Evolutionary conservation across 192 early-diverging fungal genomes (phyloP).

Genomic region (Mortierella antarctica): DNA sequence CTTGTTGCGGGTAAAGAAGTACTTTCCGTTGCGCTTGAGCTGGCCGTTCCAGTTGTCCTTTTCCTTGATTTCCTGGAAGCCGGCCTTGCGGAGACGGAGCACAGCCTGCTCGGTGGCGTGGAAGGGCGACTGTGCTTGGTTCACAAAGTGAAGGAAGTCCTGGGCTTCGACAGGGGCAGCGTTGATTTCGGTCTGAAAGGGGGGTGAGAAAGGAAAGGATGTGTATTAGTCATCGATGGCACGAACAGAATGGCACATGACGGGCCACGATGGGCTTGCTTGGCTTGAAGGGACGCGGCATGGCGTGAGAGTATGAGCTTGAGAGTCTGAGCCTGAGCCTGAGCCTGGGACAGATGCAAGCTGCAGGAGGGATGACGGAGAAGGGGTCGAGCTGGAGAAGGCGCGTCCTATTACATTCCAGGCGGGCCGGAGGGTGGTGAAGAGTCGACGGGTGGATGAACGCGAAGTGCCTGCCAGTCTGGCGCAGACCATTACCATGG

Average conservation of each 20-base stretch:
- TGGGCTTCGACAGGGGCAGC: conserved; percentile 51
- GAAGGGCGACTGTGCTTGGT: conserved; percentile 94
- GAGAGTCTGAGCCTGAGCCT: too few relatives aligned
- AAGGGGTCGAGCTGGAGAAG: too few relatives aligned
- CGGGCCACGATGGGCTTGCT: background rate
- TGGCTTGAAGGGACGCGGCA: background rate
- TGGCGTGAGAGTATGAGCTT: too few relatives aligned
- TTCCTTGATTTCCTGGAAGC: conserved; percentile 92
- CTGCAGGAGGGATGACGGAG: too few relatives aligned
- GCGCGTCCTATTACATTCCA: too few relatives aligned
- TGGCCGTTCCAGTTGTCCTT: conserved; percentile 82
- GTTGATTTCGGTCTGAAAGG: conserved; percentile 46
- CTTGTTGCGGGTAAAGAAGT: conserved; percentile 97
- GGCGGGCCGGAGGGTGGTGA: too few relatives aligned
- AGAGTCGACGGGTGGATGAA: too few relatives aligned
- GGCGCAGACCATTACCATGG: too few relatives aligned
- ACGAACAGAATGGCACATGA: background rate
- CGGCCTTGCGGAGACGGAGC: conserved; percentile 74
- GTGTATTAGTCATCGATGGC: background rate
- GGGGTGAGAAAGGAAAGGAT: background rate
- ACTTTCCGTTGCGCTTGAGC: conserved; percentile 84
- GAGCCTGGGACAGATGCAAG: too few relatives aligned
- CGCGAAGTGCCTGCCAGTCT: too few relatives aligned
- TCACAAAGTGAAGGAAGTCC: conserved; percentile 90
- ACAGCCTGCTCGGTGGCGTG: conserved; percentile 90